A percentile compares a stretch with the other conserved stretches of the same genome.
Evolutionary conservation across 768 basidiomycete species (phyloP).

Genomic region (Suillus ampliporus): DNA sequence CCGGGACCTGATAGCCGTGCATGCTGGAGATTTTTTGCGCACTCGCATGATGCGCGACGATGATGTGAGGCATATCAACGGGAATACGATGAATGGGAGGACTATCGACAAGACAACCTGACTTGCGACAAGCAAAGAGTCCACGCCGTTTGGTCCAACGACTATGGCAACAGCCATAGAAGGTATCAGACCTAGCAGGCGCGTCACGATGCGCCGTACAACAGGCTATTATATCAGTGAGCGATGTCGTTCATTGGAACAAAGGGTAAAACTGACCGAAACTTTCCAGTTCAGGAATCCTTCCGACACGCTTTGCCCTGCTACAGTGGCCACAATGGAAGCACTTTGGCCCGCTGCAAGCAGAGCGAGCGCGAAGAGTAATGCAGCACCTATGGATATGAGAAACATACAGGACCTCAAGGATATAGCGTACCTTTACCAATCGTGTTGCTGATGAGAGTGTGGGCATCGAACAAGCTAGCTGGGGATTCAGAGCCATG

Average conservation of each 20-base stretch:
- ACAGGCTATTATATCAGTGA: conserved; percentile 55
- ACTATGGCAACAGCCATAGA: conserved; percentile 79
- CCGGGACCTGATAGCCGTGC: background rate
- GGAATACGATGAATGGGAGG: conserved; percentile 85
- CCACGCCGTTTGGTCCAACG: conserved; percentile 71
- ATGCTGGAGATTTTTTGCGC: conserved; percentile 30
- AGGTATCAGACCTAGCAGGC: conserved; percentile 82
- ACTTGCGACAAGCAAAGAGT: conserved; percentile 80
- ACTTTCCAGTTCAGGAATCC: conserved; percentile 89
- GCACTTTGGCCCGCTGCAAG: conserved; percentile 90
- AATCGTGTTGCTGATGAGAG: conserved; percentile 67
- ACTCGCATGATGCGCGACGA: conserved; percentile 73
- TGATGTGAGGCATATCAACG: conserved; percentile 77
- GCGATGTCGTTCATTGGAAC: conserved; percentile 30
- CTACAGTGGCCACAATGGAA: conserved; percentile 86
- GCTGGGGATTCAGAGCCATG: conserved; percentile 54
- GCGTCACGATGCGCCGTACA: conserved; percentile 81
- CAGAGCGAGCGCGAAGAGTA: conserved; percentile 87
- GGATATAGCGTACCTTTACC: conserved; percentile 59
- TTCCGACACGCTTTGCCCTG: conserved; percentile 90
- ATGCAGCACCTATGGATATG: conserved; percentile 66
- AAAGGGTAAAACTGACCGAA: conserved; percentile 53
- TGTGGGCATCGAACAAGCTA: conserved; percentile 84
- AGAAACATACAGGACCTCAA: background rate
- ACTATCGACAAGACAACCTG: conserved; percentile 87